phyloP scores from a whole-genome alignment of 106 monocot genomes.

The Xerophyta viscosa region DNA sequence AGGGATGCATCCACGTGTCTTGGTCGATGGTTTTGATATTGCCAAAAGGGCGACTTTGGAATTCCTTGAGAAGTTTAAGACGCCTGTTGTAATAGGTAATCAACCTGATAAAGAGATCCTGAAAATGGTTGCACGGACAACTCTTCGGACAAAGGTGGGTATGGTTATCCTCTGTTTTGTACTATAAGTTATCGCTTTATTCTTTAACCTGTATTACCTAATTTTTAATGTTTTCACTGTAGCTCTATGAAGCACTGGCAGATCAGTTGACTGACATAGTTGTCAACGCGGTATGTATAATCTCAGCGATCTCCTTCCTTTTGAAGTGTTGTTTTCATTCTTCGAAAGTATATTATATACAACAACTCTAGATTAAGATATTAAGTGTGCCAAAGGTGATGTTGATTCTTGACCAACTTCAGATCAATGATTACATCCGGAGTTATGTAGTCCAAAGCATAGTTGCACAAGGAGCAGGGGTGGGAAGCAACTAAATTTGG shows the following conservation, averaged over 20 bases:
- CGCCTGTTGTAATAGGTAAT: slow-evolving; percentile 82
- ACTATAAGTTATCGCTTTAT: background rate
- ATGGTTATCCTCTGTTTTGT: slow-evolving; percentile 5
- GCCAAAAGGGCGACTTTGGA: slow-evolving; percentile 94
- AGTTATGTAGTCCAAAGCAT: too few species aligned
- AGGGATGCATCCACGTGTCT: slow-evolving; percentile 94
- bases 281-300: slow-evolving; percentile 69
- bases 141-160: slow-evolving; percentile 85
- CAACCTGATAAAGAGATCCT: slow-evolving; percentile 81
- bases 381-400: too few species aligned
- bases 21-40: slow-evolving; percentile 96
- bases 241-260: slow-evolving; percentile 90
- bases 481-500: too few species aligned
- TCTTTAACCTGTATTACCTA: background rate
- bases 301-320: too few species aligned
- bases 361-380: too few species aligned
- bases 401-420: too few species aligned
- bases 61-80: slow-evolving; percentile 95
- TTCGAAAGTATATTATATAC: too few species aligned
- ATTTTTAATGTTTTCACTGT: slow-evolving; percentile 11
- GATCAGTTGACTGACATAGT: slow-evolving; percentile 96
- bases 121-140: slow-evolving; percentile 94
- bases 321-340: too few species aligned
- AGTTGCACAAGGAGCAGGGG: too few species aligned
- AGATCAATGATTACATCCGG: too few species aligned